A percentile compares a stretch with the other conserved stretches of the same genome.
Evolutionary conservation across 768 basidiomycete genomes (phyloP).

Genomic region (Suillus alpinus): DNA sequence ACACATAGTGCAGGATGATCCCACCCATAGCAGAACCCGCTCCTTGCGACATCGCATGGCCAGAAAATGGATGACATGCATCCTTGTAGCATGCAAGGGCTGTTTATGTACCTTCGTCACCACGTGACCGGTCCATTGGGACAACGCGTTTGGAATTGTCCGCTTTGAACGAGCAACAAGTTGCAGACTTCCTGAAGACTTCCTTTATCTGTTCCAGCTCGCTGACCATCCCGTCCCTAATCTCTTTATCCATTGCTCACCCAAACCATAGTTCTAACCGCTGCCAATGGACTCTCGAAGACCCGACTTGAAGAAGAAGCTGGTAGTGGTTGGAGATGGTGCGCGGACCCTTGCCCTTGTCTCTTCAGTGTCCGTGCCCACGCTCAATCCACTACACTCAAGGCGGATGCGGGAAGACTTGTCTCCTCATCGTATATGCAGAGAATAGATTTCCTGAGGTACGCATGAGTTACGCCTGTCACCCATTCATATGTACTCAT

Average conservation of each 20-base stretch:
- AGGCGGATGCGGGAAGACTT: conserved; percentile 92
- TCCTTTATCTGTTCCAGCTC: background rate
- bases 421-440: conserved; percentile 93
- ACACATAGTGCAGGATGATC: conserved; percentile 43
- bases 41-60: conserved; percentile 47
- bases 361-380: conserved; percentile 13
- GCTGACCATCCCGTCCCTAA: background rate
- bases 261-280: background rate
- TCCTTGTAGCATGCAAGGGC: background rate
- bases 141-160: conserved; percentile 1
- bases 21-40: conserved; percentile 64
- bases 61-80: conserved; percentile 48
- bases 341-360: conserved; percentile 34
- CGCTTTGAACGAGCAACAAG: background rate
- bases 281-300: conserved; percentile 38
- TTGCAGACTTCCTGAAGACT: background rate
- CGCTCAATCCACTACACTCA: conserved; percentile 27
- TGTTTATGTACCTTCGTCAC: background rate
- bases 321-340: conserved; percentile 90
- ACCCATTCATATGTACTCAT: conserved; percentile 6
- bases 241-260: background rate
- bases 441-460: conserved; percentile 97
- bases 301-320: conserved; percentile 82
- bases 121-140: background rate
- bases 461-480: conserved; percentile 25